A percentile compares a stretch with the other conserved stretches of the same genome.
phyloP scores from a whole-genome alignment of 108 stramenopile species.

The Cyclotella cryptica region DNA sequence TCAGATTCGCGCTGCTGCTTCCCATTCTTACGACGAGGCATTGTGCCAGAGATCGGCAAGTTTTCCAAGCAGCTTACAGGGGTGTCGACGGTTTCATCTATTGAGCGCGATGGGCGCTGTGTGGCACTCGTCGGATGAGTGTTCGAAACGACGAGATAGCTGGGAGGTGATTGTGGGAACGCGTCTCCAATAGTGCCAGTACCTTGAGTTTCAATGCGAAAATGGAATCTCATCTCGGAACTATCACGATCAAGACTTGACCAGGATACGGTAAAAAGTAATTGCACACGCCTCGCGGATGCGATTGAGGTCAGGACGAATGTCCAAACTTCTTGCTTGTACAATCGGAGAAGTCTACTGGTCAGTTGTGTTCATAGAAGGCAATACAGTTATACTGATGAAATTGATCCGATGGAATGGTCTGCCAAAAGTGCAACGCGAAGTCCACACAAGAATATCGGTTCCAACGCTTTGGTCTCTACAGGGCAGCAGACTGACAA shows the following conservation, averaged over 20 bases:
- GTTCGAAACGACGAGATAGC: slow-evolving; percentile 1
- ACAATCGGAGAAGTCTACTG: background rate
- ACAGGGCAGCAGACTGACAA: too few species aligned
- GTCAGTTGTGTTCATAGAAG: slow-evolving; percentile 10
- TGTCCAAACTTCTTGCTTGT: background rate
- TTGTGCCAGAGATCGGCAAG: background rate
- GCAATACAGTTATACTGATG: background rate
- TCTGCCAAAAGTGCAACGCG: too few species aligned
- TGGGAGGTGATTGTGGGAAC: background rate
- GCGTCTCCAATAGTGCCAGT: background rate
- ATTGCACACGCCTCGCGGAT: background rate
- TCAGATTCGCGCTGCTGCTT: background rate
- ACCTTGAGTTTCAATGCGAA: slow-evolving; percentile 3
- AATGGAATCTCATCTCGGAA: slow-evolving; percentile 8
- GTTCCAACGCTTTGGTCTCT: too few species aligned
- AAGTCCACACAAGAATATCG: too few species aligned
- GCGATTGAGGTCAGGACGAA: background rate
- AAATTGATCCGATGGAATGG: too few species aligned
- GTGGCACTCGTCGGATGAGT: background rate
- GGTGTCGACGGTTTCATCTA: background rate
- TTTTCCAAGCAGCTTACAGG: background rate
- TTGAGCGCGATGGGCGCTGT: background rate
- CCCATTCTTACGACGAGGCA: background rate
- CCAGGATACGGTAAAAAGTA: background rate
- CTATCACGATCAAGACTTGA: background rate